These are phyloP conservation scores for Dryas integrifolia DNA, from an alignment of 331 rosid species.

Conservation along the genomic window DNA sequence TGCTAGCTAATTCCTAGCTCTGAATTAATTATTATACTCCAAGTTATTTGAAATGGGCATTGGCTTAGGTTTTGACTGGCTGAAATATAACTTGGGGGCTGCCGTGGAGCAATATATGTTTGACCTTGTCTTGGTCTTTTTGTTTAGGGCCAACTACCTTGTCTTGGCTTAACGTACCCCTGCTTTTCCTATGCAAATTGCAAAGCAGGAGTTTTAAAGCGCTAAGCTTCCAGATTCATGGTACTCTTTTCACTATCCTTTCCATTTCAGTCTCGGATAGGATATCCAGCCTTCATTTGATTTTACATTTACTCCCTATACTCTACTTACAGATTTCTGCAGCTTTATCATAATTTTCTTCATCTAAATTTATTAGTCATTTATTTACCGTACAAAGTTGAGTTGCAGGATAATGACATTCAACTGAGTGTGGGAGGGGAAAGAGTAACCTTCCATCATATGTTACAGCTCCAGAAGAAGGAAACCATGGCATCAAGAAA, in stretches of 20 bases:
- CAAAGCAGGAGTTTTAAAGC: not conserved
- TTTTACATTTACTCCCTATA: too few relatives aligned
- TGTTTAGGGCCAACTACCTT: not conserved
- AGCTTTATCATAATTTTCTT: not conserved
- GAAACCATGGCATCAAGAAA: constrained; percentile 33
- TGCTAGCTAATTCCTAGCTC: not conserved
- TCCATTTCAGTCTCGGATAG: too few relatives aligned
- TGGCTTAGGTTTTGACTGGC: constrained; percentile 12
- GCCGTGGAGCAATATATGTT: not conserved
- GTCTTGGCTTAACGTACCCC: not conserved
- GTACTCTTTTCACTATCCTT: too few relatives aligned
- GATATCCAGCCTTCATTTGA: too few relatives aligned
- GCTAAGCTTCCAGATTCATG: not conserved
- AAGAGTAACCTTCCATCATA: not conserved
- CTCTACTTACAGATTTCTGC: not conserved
- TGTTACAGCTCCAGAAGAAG: constrained; percentile 6
- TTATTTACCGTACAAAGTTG: not conserved
- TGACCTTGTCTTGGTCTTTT: constrained; percentile 26
- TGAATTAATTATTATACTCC: not conserved
- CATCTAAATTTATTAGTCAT: not conserved
- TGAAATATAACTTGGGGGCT: not conserved
- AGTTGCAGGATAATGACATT: constrained; percentile 6
- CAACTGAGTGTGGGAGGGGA: not conserved
- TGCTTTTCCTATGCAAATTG: too few relatives aligned
- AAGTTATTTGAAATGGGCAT: constrained; percentile 16